Evolutionary conservation across 495 filamentous ascomycete genomes (phyloP), one percentile per base, ranked within the genome.

Genomic region (Xylaria acuta): DNA sequence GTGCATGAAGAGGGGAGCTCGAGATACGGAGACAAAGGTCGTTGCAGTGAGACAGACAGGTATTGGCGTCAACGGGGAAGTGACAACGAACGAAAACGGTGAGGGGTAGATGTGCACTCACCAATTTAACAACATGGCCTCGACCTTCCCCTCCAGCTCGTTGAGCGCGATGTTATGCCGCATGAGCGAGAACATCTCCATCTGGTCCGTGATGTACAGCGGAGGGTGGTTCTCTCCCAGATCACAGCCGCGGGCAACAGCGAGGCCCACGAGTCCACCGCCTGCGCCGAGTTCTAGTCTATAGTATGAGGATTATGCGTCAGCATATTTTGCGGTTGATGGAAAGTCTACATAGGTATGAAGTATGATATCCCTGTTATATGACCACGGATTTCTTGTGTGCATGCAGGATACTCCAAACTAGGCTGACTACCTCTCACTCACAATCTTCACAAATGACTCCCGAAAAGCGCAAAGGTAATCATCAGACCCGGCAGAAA

Each of bases 211-310:
- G 73, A 98, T 88, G 73, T 89, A 88, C 54, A 97, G 76, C 40
- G 87, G 86, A 2, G 70, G 32, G 30, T 65, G 34, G 63, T 76
- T 72, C 14, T 66, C 54, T 25, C 82, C 80, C 36, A 88, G 76
- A 65, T 75, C 72, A 76, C 88, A 91, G 38, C 86, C 90, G 49
- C 85, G 79, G 16, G 92, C 91, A 43, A 93, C 85, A 18, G 88
- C 90, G 58, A 94, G 84, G 22, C 91, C 94, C 54, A 97, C 94
- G 51, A 98, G 86, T 14, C 96, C 96, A 47, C 94, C 93, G 32
- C 96, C 96, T 72, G 96, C 94, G 65, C 96, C 96, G 56, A 99
- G 86, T 82, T 98, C 96, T 77, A 98, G 84, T 79, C 96, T 98
- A 53, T 20, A 32, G 4, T 5, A 20, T 6, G 3, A 18, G 20